phyloP scores from a whole-genome alignment of 495 filamentous ascomycete genomes.

The Arthonia radiata region DNA sequence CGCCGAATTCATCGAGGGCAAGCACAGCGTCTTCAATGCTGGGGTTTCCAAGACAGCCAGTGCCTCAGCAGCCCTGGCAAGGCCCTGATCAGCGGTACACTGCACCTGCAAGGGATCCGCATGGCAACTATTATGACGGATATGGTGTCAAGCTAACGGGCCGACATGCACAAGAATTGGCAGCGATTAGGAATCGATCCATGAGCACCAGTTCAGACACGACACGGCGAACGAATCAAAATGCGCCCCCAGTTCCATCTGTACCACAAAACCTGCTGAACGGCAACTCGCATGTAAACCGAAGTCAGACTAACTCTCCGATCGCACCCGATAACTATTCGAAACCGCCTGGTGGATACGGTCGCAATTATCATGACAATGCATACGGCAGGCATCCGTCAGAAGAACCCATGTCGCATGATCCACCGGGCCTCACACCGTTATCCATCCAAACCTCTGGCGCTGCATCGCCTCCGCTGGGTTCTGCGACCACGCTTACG shows the following conservation, averaged over 20 bases:
- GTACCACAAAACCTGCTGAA: constrained; percentile 37
- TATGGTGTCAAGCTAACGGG: constrained; percentile 30
- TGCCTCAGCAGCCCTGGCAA: constrained; percentile 31
- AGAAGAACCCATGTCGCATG: too few relatives aligned
- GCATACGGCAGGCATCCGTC: too few relatives aligned
- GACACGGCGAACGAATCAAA: constrained; percentile 30
- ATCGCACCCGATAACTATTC: constrained; percentile 10
- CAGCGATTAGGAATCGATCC: too few relatives aligned
- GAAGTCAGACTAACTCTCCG: constrained; percentile 44
- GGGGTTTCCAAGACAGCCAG: constrained; percentile 52
- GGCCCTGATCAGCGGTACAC: constrained; percentile 57
- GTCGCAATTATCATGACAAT: too few relatives aligned
- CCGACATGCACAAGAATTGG: too few relatives aligned
- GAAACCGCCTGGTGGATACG: too few relatives aligned
- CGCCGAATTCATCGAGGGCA: constrained; percentile 58
- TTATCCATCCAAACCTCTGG: too few relatives aligned
- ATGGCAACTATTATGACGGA: constrained; percentile 50
- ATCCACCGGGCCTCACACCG: too few relatives aligned
- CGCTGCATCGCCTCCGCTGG: too few relatives aligned
- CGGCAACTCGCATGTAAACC: too few relatives aligned
- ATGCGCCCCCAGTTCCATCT: constrained; percentile 40
- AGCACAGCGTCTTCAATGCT: constrained; percentile 50
- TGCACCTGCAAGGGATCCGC: constrained; percentile 61
- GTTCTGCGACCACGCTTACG: too few relatives aligned
- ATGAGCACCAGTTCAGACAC: too few relatives aligned